Evolutionary conservation across 139 green algal species (phyloP), one percentile per base, ranked within the genome.

Genomic region (Picochlorum sp.): DNA sequence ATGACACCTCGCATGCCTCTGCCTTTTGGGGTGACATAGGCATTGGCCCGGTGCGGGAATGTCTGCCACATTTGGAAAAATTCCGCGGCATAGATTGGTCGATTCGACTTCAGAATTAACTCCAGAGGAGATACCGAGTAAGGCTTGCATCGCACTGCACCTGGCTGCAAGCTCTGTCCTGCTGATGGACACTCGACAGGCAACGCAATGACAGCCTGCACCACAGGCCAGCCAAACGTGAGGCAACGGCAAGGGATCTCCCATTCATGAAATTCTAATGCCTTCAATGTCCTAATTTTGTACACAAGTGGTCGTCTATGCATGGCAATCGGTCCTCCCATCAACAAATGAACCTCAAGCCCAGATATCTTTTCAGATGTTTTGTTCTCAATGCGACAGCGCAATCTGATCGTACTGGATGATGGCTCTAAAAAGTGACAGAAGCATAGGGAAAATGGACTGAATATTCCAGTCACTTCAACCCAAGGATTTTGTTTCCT

Each of bases 21-120:
- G 13, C 21, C 23, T 15, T 23, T 24, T 38, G 37, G 23, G n/a
- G 13, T 13, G 6, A 16, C 60, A 56, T 28, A 28, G 49, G 67
- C 59, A 49, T 57, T 34, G 5, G 65, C 64, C 4, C 63, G 49
- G 26, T 73, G 30, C 11, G 70, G 64, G 45, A 77, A 49, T 6
- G 64, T 57, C 57, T 77, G 71, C 71, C 71, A 77, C 11, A 56
- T 65, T 60, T 77, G 71, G 52, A 72, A 77, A 23, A 77, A 77
- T 60, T 77, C 65, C 21, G 65, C 47, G 1, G 60, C 49, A 31
- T 37, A 60, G 15, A 70, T 34, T 26, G 71, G 31, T 52, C 61
- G 59, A 44, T 37, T 34, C 58, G 71, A 50, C 1, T 64, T 64
- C 11, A 50, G 38, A 58, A 77, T 62, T 26, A 77, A 47, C 30